Conservation (phyloP, 2,329 filamentous ascomycete genomes). For the Curvularia spicifera region DNA sequence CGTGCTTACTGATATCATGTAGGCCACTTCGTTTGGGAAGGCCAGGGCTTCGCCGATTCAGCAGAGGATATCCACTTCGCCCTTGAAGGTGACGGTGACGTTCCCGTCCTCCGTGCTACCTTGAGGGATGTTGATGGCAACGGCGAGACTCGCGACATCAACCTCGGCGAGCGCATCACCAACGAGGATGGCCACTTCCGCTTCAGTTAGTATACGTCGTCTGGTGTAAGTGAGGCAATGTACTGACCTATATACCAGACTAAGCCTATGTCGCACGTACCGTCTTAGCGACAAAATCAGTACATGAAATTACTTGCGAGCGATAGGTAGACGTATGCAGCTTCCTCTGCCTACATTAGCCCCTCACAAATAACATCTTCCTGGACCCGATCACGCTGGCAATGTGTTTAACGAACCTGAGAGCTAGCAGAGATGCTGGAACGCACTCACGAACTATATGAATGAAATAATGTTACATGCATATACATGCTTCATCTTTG, state of each 20-base stretch:
- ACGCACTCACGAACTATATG: neutral
- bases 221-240: neutral
- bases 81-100: conserved; percentile 58
- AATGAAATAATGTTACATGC: neutral
- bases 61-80: conserved; percentile 57
- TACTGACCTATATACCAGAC: conserved; percentile 1
- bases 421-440: neutral
- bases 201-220: conserved; percentile 20
- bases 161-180: conserved; percentile 62
- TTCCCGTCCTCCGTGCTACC: conserved; percentile 61
- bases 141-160: conserved; percentile 55
- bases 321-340: neutral
- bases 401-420: neutral
- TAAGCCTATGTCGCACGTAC: neutral
- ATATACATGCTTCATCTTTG: neutral
- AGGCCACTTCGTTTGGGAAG: conserved; percentile 58
- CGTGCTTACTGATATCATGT: neutral
- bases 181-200: conserved; percentile 57
- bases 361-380: neutral
- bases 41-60: conserved; percentile 55
- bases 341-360: neutral
- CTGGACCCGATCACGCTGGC: neutral
- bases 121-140: conserved; percentile 56
- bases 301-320: neutral
- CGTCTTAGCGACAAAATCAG: neutral